phyloP scores from a whole-genome alignment of 176 grass and related monocot species.

The Phyllostachys edulis region DNA sequence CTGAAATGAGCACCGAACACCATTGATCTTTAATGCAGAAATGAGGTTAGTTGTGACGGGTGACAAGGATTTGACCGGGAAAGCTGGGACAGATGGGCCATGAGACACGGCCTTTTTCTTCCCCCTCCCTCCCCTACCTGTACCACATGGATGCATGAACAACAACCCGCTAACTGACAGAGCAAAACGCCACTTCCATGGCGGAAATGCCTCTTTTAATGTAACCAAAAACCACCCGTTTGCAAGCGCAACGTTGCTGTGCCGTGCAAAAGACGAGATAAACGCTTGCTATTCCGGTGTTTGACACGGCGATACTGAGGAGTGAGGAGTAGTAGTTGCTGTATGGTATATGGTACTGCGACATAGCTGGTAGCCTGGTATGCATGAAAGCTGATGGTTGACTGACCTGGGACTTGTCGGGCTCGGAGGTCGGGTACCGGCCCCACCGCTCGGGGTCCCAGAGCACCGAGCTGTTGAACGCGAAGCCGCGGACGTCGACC shows the following conservation, averaged over 20 bases:
- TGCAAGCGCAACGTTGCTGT: not conserved
- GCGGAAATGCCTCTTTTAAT: slow-evolving; percentile 28
- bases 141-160: slow-evolving; percentile 29
- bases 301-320: not conserved
- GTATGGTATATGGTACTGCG: not conserved
- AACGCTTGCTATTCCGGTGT: slow-evolving; percentile 9
- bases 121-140: slow-evolving; percentile 3
- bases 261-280: slow-evolving; percentile 19
- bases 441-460: slow-evolving; percentile 97
- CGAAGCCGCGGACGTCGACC: slow-evolving; percentile 62
- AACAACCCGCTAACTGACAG: slow-evolving; percentile 9
- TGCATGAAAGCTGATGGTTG: not conserved
- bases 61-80: slow-evolving; percentile 39
- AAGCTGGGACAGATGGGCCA: slow-evolving; percentile 49
- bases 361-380: not conserved
- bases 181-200: slow-evolving; percentile 40
- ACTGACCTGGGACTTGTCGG: slow-evolving; percentile 85
- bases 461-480: slow-evolving; percentile 90
- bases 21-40: slow-evolving; percentile 12
- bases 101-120: slow-evolving; percentile 14
- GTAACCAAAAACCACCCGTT: not conserved
- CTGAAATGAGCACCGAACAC: slow-evolving; percentile 5
- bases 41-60: not conserved
- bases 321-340: no score
- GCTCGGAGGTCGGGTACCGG: slow-evolving; percentile 76